phyloP scores from a whole-genome alignment of 2,329 filamentous ascomycete species.

The Helminthosporium solani region DNA sequence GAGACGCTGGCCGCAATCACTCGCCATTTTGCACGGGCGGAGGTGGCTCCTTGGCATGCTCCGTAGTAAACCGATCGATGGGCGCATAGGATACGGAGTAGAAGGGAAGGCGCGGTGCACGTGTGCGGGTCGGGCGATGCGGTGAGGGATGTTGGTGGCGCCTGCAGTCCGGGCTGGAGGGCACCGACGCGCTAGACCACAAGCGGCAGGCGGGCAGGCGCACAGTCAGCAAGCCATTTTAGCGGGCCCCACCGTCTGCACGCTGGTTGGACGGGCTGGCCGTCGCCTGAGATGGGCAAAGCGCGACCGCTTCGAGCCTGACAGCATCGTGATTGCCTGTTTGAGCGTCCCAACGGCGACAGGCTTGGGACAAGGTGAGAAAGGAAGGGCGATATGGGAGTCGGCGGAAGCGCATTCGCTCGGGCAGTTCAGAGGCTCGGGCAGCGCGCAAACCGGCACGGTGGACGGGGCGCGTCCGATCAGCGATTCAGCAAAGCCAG shows the following conservation, averaged over 20 bases:
- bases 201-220: constrained; percentile 20
- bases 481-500: constrained; percentile 35
- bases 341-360: constrained; percentile 7
- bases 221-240: constrained; percentile 2
- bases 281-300: constrained; percentile 4
- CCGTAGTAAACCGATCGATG: background rate
- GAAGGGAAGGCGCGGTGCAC: background rate
- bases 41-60: too few species aligned
- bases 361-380: background rate
- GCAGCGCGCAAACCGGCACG: background rate
- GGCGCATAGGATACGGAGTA: too few species aligned
- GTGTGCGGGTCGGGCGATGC: constrained; percentile 2
- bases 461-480: constrained; percentile 12
- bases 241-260: constrained; percentile 10
- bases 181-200: constrained; percentile 6
- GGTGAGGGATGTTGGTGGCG: constrained; percentile 21
- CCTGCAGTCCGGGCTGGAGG: constrained; percentile 4
- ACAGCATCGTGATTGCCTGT: constrained; percentile 11
- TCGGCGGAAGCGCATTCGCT: background rate
- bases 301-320: constrained; percentile 7
- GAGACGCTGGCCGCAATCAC: background rate
- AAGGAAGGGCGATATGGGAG: background rate
- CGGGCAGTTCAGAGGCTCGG: background rate
- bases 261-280: constrained; percentile 5
- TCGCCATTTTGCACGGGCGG: too few species aligned